phyloP scores from a whole-genome alignment of 352 stramenopile species.

The Elongisporangium undulatum region DNA sequence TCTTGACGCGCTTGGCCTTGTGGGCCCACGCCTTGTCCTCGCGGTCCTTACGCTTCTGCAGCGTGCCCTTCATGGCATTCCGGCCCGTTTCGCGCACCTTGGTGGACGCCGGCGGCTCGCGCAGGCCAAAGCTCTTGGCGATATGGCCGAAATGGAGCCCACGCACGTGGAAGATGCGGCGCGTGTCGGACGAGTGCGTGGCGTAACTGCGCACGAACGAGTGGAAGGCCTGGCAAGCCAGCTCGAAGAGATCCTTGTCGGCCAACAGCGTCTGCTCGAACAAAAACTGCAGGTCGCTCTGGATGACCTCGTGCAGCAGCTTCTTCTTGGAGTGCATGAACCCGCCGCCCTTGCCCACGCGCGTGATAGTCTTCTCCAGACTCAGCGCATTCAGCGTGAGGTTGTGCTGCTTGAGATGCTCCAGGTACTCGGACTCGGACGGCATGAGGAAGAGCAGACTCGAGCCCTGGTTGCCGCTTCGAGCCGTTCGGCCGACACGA shows the following conservation, averaged over 20 bases:
- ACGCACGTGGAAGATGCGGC: slow-evolving; percentile 91
- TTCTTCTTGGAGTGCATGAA: slow-evolving; percentile 73
- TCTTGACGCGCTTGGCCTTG: slow-evolving; percentile 54
- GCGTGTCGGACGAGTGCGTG: slow-evolving; percentile 87
- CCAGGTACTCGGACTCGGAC: slow-evolving; percentile 93
- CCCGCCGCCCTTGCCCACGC: slow-evolving; percentile 49
- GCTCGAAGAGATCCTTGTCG: slow-evolving; percentile 78
- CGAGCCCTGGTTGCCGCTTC: slow-evolving; percentile 96
- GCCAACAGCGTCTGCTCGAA: slow-evolving; percentile 80
- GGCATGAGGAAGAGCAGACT: slow-evolving; percentile 97
- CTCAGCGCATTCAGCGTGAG: slow-evolving; percentile 81
- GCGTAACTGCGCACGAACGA: slow-evolving; percentile 93
- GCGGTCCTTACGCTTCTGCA: slow-evolving; percentile 79
- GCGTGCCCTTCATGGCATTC: slow-evolving; percentile 73
- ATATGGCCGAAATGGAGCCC: slow-evolving; percentile 93
- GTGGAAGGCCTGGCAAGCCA: slow-evolving; percentile 88
- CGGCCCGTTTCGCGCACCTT: slow-evolving; percentile 74
- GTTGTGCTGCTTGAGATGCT: slow-evolving; percentile 88
- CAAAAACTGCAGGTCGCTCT: slow-evolving; percentile 78
- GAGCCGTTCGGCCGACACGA: slow-evolving; percentile 97
- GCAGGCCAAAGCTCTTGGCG: slow-evolving; percentile 90
- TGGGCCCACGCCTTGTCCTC: slow-evolving; percentile 65
- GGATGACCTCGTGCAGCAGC: slow-evolving; percentile 74
- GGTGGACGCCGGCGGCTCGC: slow-evolving; percentile 71
- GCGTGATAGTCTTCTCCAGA: slow-evolving; percentile 79